A percentile compares a stretch with the other conserved stretches of the same genome.
Evolutionary conservation across 129 eudicot species (phyloP).

Genomic region (Centaurea solstitialis): DNA sequence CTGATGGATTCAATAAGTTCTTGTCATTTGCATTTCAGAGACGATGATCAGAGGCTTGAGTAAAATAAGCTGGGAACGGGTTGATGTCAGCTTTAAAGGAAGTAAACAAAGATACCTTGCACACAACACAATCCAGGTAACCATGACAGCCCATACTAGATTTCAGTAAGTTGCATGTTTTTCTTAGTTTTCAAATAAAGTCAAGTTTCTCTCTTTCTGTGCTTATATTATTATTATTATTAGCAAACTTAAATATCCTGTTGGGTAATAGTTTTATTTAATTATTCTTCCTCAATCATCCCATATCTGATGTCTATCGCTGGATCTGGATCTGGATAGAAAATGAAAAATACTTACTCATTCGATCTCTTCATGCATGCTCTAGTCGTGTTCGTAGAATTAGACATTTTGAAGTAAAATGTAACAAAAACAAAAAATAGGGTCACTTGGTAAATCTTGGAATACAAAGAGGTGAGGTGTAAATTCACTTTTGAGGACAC

Average conservation of each 20-base stretch:
- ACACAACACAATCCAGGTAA: conserved; percentile 91
- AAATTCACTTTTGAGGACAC: neutral
- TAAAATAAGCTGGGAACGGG: conserved; percentile 76
- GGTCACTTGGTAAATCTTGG: neutral
- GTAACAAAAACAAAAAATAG: neutral
- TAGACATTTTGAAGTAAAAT: neutral
- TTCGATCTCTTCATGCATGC: neutral
- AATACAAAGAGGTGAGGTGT: neutral
- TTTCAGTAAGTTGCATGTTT: neutral
- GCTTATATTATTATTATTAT: neutral
- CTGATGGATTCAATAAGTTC: too few relatives aligned
- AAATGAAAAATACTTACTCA: neutral
- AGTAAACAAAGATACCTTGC: conserved; percentile 79
- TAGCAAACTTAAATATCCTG: neutral
- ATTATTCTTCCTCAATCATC: neutral
- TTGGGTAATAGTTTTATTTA: neutral
- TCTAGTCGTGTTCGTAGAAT: too few relatives aligned
- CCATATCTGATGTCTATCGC: conserved; percentile 9
- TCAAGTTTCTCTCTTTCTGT: neutral
- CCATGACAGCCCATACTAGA: conserved; percentile 17
- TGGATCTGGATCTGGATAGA: neutral
- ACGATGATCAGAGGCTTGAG: conserved; percentile 66
- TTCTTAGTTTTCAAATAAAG: conserved; percentile 8
- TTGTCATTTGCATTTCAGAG: conserved; percentile 41
- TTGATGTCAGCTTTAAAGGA: conserved; percentile 85